Percentiles rank a stretch among this genome's conserved stretches.
Conservation (phyloP, 2,329 filamentous ascomycete genomes). For the Fusarium guadeloupense region DNA sequence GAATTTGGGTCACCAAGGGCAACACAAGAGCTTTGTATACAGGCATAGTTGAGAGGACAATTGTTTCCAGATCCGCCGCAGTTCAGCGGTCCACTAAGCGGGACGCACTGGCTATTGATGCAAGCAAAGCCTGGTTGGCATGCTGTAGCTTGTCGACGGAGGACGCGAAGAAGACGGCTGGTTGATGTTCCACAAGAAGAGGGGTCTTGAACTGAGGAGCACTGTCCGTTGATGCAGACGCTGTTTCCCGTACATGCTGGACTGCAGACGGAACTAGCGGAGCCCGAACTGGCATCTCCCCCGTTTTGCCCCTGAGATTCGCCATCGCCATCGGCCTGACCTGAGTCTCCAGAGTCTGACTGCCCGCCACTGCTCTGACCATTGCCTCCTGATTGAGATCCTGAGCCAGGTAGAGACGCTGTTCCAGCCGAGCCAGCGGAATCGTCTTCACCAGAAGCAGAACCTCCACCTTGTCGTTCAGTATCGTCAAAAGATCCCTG, state of each 20-base stretch:
- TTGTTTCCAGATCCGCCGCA: conserved; percentile 10
- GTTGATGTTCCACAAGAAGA: conserved; percentile 3
- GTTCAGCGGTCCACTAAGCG: not conserved
- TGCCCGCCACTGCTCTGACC: not conserved
- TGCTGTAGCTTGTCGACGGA: conserved; percentile 7
- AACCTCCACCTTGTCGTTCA: not conserved
- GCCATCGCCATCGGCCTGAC: not conserved
- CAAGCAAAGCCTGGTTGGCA: conserved; percentile 20
- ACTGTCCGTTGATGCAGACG: conserved; percentile 16
- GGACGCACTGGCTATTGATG: conserved; percentile 16
- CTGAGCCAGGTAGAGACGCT: not conserved
- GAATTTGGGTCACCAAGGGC: conserved; percentile 4
- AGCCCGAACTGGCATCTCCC: not conserved
- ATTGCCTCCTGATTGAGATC: not conserved
- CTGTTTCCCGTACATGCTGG: conserved; percentile 2
- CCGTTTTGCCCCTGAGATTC: not conserved
- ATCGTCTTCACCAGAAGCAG: not conserved
- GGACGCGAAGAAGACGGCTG: not conserved
- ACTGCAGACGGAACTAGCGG: not conserved
- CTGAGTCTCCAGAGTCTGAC: not conserved
- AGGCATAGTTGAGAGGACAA: conserved; percentile 25
- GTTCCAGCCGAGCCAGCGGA: not conserved
- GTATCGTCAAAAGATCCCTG: not conserved
- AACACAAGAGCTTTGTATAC: conserved; percentile 22
- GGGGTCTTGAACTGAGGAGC: conserved; percentile 8